Base-by-base conservation (phyloP, 2,329 filamentous ascomycete species). In the Calonectria leucothoes region DNA sequence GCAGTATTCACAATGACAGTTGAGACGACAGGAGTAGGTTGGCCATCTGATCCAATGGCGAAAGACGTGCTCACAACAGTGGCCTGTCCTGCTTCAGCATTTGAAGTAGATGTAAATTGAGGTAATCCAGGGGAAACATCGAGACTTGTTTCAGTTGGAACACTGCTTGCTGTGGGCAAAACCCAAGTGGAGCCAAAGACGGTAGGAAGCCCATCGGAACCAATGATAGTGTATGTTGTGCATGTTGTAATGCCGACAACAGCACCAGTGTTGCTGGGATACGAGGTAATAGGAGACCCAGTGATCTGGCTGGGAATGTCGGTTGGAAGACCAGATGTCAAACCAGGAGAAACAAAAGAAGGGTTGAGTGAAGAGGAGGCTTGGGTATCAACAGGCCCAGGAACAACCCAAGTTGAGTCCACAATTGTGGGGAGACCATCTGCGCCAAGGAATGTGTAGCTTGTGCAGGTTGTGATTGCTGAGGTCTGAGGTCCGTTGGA, bases 351-450 rank as follows among this genome's bases (percentile, higher is more conserved):
- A 45, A 77, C 70, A 61, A 76, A 80, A 1, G 78, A 76, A 33
- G 78, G 78, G 35, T 71, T 77, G 2, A n/a, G 48, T n/a, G 78
- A 67, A 29, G 72, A 25, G 11, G 61, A 76, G 1, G 77, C 71
- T 14, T 79, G 78, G 25, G 80, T 74, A 29, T 72, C 69, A 45
- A 72, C 57, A 65, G 78, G 76, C 37, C 73, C 77, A 29, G 80
- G 76, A 29, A 83, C 73, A 8, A 82, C 76, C 75, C 82, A 79
- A 14, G 83, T 84, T 4, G 83, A 79, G 59, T 83, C 82, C 17
- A 82, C 71, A 51, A 82, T 71, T 15, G 81, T 84, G 20, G 80
- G 78, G n/a, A 77, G 70, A 35, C 79, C 79, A 70, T 80, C 67
- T 1, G 72, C 15, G 45, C 79, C 79, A 65, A 70, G 77, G 27